Conservation (phyloP, 768 basidiomycete genomes). For the Leccinum incarnatum region DNA sequence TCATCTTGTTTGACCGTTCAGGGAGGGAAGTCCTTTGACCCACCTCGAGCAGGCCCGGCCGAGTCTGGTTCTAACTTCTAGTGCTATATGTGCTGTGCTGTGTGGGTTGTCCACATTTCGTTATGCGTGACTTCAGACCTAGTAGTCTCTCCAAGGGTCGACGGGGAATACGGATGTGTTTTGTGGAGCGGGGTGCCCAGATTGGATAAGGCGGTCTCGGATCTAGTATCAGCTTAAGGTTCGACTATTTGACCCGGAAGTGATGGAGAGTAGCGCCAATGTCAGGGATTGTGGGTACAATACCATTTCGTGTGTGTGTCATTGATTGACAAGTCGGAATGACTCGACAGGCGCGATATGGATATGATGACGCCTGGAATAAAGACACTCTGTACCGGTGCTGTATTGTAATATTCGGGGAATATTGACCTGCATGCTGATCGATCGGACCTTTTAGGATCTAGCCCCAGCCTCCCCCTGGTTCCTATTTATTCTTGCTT, state of each 20-base stretch:
- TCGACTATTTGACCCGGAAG: not conserved
- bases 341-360: not conserved
- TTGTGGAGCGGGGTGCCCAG: not conserved
- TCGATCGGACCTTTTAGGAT: not conserved
- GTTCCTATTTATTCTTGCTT: not conserved
- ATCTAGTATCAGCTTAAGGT: not conserved
- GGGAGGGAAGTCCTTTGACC: not conserved
- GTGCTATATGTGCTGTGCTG: not conserved
- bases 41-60: not conserved
- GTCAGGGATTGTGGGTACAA: not conserved
- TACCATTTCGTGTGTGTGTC: not conserved
- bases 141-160: not conserved
- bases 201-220: not conserved
- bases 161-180: not conserved
- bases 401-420: not conserved
- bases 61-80: not conserved
- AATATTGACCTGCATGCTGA: not conserved
- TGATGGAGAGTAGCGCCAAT: not conserved
- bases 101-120: not conserved
- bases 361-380: not conserved
- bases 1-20: not conserved
- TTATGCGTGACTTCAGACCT: not conserved
- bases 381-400: not conserved
- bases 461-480: not conserved
- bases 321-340: not conserved